Evolutionary conservation across 2,329 filamentous ascomycete species (phyloP), one percentile per base, ranked within the genome.

Genomic region (Talaromyces islandicus): DNA sequence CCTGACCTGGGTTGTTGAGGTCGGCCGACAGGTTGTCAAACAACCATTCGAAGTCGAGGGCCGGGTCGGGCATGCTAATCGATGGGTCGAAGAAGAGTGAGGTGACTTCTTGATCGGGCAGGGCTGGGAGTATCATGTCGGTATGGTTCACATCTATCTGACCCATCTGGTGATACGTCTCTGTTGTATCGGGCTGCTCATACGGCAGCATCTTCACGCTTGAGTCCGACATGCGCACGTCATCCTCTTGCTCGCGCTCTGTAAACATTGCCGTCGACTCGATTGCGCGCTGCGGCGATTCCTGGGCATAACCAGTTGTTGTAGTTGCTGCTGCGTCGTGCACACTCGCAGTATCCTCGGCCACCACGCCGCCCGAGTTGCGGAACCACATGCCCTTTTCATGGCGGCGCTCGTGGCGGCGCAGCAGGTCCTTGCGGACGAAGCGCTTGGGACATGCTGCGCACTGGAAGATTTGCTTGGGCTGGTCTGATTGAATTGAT

Each of bases 311-410:
- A n/a, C 43, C 32, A 35, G 1, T 12, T 4, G 32, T 6, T 4
- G 11, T 7, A 7, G 1, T 5, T 7, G 17, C 17, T 2, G 6
- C 7, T 5, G 17, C 5, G 7, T 60, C 58, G 32, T 57, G 48
- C 10, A 48, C 30, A 21, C 54, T 52, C 12, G 54, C 43, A 14
- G 25, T 59, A n/a, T 35, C n/a, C 27, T 27, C 48, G 24, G 59
- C 29, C 38, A 60, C 50, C 27, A 60, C 57, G 19, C 67, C 67
- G 14, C 67, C 67, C 24, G 64, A 67, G 25, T 69, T 69, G 32
- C 67, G 65, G 60, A 63, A 67, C 59, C 61, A 67, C 68, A 70
- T 70, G 24, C 68, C 68, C 52, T 62, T 63, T 35, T 67, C 67
- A 64, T 70, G 68, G 38, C 68, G 65, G 56, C 64, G 64, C 41